phyloP scores from a whole-genome alignment of 495 filamentous ascomycete species.

The Daldinia grandis region DNA sequence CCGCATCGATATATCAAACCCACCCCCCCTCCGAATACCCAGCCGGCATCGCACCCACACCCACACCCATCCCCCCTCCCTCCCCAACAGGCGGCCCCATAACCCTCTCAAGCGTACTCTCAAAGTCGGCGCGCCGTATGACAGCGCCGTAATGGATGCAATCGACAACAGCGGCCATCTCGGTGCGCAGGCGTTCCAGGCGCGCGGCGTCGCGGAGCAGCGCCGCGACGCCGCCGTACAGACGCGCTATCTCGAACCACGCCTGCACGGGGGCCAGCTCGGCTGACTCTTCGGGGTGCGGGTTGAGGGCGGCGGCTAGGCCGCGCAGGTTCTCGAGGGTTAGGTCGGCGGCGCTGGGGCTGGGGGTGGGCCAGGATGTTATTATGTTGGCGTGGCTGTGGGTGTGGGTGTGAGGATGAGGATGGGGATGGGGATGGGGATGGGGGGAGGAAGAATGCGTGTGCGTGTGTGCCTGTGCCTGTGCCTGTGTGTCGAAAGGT shows the following conservation, averaged over 20 bases:
- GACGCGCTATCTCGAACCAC: conserved; percentile 56
- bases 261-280: conserved; percentile 62
- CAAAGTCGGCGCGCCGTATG: conserved; percentile 52
- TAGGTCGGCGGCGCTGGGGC: conserved; percentile 29
- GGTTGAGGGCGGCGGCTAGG: conserved; percentile 51
- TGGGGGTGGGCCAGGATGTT: conserved; percentile 19
- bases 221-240: conserved; percentile 42
- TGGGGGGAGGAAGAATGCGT: background rate
- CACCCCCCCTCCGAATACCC: background rate
- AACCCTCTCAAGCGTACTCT: conserved; percentile 49
- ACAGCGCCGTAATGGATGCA: conserved; percentile 53
- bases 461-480: background rate
- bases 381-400: conserved; percentile 6
- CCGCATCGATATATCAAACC: background rate
- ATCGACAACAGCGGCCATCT: conserved; percentile 47
- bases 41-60: background rate
- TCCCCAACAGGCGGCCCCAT: conserved; percentile 18
- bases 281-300: conserved; percentile 24
- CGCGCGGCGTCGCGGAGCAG: conserved; percentile 8
- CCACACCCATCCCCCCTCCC: background rate
- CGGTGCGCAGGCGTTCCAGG: conserved; percentile 45
- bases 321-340: conserved; percentile 50
- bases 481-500: background rate
- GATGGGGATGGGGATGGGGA: conserved; percentile 1
- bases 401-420: background rate